A percentile compares a stretch with the other conserved stretches of the same genome.
phyloP scores from a whole-genome alignment of 441 rosid species.

The Adansonia grandidieri region DNA sequence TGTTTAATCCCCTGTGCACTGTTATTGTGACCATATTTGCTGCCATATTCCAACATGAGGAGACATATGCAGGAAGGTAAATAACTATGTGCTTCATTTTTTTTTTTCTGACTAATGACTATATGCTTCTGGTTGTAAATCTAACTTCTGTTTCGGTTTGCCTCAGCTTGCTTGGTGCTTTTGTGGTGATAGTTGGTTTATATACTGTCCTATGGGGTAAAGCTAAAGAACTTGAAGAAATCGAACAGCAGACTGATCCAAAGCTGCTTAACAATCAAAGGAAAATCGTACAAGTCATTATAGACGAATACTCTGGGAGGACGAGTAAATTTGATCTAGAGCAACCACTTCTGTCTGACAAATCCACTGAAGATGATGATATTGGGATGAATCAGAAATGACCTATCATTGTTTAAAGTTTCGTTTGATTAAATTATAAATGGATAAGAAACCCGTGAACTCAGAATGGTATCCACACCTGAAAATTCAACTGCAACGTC shows the following conservation, averaged over 20 bases:
- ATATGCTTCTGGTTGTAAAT: neutral
- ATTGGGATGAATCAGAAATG: constrained; percentile 7
- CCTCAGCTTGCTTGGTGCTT: constrained; percentile 64
- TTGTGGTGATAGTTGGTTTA: constrained; percentile 60
- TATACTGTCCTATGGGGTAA: constrained; percentile 81
- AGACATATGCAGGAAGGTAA: constrained; percentile 55
- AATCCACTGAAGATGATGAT: neutral
- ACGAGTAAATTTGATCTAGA: constrained; percentile 28
- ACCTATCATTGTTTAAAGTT: neutral
- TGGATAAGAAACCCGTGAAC: neutral
- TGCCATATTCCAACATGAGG: constrained; percentile 46
- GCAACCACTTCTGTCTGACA: constrained; percentile 43
- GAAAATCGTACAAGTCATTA: constrained; percentile 8
- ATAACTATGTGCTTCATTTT: neutral
- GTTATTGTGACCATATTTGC: constrained; percentile 54
- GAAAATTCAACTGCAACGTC: no score
- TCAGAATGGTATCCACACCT: no score
- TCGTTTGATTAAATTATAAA: neutral
- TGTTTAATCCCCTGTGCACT: constrained; percentile 63
- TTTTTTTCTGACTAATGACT: neutral
- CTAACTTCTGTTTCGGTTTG: neutral
- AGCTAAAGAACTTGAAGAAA: constrained; percentile 49
- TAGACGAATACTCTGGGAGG: constrained; percentile 30
- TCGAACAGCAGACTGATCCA: constrained; percentile 25
- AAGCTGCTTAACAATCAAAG: constrained; percentile 35